Base-by-base conservation (phyloP, 306 rosid genomes). In the Calophaca sinica region DNA sequence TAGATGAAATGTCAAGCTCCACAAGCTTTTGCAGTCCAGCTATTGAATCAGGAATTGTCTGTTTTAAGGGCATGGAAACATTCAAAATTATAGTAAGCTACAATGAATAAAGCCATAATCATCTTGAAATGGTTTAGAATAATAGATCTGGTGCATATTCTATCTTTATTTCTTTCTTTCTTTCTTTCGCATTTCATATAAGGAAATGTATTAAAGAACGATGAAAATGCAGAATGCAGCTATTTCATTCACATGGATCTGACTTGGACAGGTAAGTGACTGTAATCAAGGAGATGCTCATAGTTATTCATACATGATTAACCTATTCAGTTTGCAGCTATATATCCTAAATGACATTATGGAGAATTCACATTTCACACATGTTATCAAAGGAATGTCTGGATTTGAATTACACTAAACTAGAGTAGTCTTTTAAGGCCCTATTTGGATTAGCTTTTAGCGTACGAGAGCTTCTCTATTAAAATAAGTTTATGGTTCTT, bases 31-130 rank as follows among this genome's bases (percentile, higher is more conserved):
- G 68, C 9, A 81, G 70, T 35, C 82, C 76, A 8, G 82, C 82
- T 57, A 86, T 44, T 57, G 90, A 84, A 81, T 86, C 88, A 3
- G 90, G 87, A 72, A 84, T 76, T 7, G 12, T 64, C 88, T 86
- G 86, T 86, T 86, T 80, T 78, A 9, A 59, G 31, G 38, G 14
- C 72, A 85, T 9, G 46, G 0, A 77, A 55, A 54, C 33, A 70
- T 70, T 60, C 70, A 58, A 63, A 31, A n/a, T 36, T 51, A 20
- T 15, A n/a, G n/a, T n/a, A 72, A 80, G 81, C 57, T 2, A n/a
- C 29, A 66, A 54, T 5, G 11, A 15, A 39, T 28, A 41, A 60
- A 59, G 20, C 6, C 53, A 68, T 11, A 31, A 50, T 39, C 9
- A 12, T 44, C 29, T 61, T 12, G 45, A 68, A 61, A 33, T 69